These are phyloP conservation scores for Dendrobium catenatum DNA, from an alignment of 106 monocot species.

Conservation along the genomic window DNA sequence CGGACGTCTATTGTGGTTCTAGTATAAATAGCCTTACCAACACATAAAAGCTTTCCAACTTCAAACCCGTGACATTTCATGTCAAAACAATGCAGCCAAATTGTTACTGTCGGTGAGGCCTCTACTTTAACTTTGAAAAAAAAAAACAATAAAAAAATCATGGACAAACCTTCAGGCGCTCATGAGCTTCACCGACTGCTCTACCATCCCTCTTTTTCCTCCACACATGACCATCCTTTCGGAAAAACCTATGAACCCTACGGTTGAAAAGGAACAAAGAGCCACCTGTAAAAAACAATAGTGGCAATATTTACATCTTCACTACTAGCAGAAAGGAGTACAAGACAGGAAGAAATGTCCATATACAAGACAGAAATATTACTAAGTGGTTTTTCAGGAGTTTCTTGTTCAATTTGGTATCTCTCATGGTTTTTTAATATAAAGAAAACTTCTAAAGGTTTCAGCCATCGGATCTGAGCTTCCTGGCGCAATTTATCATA, in stretches of 20 bases:
- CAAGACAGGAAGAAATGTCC: not conserved
- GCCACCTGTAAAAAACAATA: conserved; percentile 50
- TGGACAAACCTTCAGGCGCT: conserved; percentile 45
- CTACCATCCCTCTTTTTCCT: conserved; percentile 43
- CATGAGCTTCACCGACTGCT: conserved; percentile 55
- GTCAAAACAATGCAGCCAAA: not conserved
- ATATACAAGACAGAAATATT: conserved; percentile 5
- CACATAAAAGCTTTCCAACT: not conserved
- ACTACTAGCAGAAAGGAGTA: not conserved
- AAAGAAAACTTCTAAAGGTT: conserved; percentile 59
- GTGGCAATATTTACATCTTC: not conserved
- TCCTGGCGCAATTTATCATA: conserved; percentile 41
- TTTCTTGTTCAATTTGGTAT: conserved; percentile 22
- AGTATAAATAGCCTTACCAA: not conserved
- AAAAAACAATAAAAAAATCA: not conserved
- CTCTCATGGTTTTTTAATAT: conserved; percentile 65
- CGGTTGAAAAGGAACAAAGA: conserved; percentile 74
- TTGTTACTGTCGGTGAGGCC: not conserved
- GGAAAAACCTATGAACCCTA: conserved; percentile 53
- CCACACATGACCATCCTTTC: conserved; percentile 61
- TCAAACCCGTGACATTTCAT: not conserved
- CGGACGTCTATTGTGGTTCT: not conserved
- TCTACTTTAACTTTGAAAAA: not conserved
- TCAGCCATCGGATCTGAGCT: conserved; percentile 71
- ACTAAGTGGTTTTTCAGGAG: conserved; percentile 69